phyloP scores from a whole-genome alignment of 1,139 yeast genomes.

The Geotrichum siamense region DNA sequence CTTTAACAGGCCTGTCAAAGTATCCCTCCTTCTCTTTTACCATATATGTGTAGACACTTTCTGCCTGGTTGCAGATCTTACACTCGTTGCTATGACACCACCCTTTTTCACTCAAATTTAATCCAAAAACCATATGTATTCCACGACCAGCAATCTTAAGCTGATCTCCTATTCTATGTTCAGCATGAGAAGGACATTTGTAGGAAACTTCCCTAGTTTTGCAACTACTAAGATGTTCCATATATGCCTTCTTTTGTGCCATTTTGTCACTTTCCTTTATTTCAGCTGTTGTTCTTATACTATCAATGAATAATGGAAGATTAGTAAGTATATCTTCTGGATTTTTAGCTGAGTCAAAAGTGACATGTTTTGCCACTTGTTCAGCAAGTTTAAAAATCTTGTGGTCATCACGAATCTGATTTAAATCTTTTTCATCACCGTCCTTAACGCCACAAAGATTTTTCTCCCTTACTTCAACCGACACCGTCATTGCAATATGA shows the following conservation, averaged over 20 bases:
- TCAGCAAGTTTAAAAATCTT: not conserved
- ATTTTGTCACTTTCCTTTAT: not conserved
- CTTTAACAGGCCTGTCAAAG: not conserved
- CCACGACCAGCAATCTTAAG: slow-evolving; percentile 1
- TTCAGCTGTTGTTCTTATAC: not conserved
- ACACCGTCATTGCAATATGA: not conserved
- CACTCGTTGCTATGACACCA: not conserved
- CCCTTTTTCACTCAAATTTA: not conserved
- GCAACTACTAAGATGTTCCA: not conserved
- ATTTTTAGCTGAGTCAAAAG: not conserved
- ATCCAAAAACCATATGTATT: slow-evolving; percentile 1
- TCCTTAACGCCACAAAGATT: no score
- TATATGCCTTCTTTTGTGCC: not conserved
- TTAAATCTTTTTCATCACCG: not conserved
- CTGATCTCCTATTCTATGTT: not conserved
- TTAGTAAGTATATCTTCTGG: not conserved
- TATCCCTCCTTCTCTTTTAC: not conserved
- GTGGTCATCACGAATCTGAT: not conserved
- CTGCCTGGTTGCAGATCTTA: not conserved
- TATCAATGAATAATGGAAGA: no score
- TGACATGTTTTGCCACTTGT: not conserved
- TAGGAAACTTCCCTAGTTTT: not conserved
- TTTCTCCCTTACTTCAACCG: not conserved
- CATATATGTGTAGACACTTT: not conserved
- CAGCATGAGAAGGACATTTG: not conserved